Percentiles rank a stretch among this genome's conserved stretches.
Conservation (phyloP, 2,329 filamentous ascomycete genomes). For the Paracorniculantispora psalliotae region DNA sequence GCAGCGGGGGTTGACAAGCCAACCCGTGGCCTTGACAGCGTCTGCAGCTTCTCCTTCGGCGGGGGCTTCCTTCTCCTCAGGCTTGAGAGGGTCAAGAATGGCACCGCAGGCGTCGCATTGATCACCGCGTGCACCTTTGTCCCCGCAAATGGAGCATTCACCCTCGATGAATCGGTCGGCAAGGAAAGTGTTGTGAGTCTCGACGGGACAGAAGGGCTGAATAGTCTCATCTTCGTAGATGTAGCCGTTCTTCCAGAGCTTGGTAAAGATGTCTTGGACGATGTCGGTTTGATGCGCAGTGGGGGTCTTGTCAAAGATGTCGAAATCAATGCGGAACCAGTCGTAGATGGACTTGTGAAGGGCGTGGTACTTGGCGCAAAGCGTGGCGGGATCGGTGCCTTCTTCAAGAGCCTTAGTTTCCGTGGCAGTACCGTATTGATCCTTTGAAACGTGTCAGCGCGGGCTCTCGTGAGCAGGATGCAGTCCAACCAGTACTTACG, state of each 20-base stretch:
- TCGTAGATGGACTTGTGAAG: conserved; percentile 89
- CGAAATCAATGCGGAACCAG: conserved; percentile 94
- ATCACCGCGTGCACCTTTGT: conserved; percentile 66
- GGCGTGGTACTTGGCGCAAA: conserved; percentile 89
- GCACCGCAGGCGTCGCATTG: conserved; percentile 73
- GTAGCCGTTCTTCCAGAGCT: conserved; percentile 83
- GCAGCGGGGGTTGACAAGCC: conserved; percentile 77
- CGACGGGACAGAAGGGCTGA: conserved; percentile 75
- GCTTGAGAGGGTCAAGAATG: conserved; percentile 65
- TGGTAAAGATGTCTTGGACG: conserved; percentile 82
- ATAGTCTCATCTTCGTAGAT: conserved; percentile 81
- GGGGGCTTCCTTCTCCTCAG: conserved; percentile 32
- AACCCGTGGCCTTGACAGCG: conserved; percentile 36
- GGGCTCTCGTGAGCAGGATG: not conserved
- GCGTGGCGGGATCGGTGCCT: conserved; percentile 71
- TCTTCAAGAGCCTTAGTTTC: conserved; percentile 94
- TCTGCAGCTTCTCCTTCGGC: conserved; percentile 27
- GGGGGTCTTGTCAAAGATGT: conserved; percentile 90
- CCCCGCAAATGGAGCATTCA: conserved; percentile 68
- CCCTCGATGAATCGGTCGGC: conserved; percentile 85
- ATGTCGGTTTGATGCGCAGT: conserved; percentile 88
- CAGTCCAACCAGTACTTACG: conserved; percentile 17
- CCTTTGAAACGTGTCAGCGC: conserved; percentile 30
- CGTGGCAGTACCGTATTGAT: conserved; percentile 94
- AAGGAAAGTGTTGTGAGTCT: conserved; percentile 68